A percentile compares a stretch with the other conserved stretches of the same genome.
These are phyloP conservation scores for Penicillium atrosanguineum DNA, from an alignment of 495 filamentous ascomycete species.

Conservation along the genomic window DNA sequence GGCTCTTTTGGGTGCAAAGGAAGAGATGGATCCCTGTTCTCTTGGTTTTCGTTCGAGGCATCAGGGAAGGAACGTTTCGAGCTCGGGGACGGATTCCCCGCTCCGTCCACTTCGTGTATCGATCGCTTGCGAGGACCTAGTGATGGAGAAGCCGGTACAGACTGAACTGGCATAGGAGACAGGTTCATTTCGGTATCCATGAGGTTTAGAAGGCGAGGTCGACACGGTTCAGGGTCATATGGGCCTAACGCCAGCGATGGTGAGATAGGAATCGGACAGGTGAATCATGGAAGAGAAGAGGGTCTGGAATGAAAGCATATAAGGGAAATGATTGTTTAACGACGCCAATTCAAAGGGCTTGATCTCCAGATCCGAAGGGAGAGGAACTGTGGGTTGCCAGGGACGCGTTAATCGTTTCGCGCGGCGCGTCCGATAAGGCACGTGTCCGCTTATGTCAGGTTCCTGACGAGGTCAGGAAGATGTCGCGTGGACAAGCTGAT, in stretches of 20 bases:
- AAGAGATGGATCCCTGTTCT: constrained; percentile 23
- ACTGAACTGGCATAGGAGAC: constrained; percentile 16
- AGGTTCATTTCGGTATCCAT: constrained; percentile 16
- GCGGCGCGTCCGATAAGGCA: constrained; percentile 28
- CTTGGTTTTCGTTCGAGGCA: constrained; percentile 23
- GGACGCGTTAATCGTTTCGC: constrained; percentile 29
- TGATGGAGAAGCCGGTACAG: constrained; percentile 19
- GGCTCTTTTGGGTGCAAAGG: neutral
- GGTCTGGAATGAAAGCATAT: neutral
- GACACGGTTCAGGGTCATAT: neutral
- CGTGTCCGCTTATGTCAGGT: constrained; percentile 18
- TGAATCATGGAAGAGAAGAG: neutral
- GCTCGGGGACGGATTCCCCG: constrained; percentile 11
- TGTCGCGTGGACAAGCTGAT: neutral
- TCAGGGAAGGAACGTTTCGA: constrained; percentile 14
- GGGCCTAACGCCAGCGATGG: neutral
- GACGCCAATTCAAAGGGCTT: neutral
- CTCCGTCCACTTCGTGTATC: constrained; percentile 30
- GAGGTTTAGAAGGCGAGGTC: neutral
- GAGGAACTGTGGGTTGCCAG: constrained; percentile 8
- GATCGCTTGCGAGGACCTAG: constrained; percentile 27
- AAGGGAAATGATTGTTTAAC: neutral
- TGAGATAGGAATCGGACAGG: neutral
- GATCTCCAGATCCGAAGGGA: constrained; percentile 4
- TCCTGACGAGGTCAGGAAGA: neutral